Percentiles rank a stretch among this genome's conserved stretches.
Conservation (phyloP, 1,284 basidiomycete species). For the Apiotrichum sp. region DNA sequence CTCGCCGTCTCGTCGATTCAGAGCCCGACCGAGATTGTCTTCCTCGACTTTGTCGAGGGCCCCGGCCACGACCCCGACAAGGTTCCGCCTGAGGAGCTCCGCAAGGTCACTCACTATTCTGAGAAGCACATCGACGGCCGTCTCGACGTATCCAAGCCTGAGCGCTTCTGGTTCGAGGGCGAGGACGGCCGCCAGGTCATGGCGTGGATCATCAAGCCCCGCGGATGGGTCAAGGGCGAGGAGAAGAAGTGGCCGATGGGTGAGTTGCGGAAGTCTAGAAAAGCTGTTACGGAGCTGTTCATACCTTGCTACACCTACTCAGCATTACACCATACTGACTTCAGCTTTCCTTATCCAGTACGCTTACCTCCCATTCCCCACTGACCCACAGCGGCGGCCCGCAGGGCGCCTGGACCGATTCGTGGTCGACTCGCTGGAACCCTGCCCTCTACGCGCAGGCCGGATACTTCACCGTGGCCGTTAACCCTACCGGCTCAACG, state of each 20-base stretch:
- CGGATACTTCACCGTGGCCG: conserved; percentile 71
- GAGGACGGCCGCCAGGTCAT: conserved; percentile 65
- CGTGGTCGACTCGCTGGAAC: conserved; percentile 84
- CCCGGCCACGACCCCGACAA: conserved; percentile 29
- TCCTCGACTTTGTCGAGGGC: conserved; percentile 27
- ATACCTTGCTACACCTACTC: too few relatives aligned
- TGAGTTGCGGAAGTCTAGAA: too few relatives aligned
- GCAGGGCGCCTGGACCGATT: conserved; percentile 70
- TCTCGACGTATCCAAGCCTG: conserved; percentile 58
- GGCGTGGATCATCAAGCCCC: conserved; percentile 74
- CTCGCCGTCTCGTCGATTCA: neutral
- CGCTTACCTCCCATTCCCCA: too few relatives aligned
- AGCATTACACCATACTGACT: too few relatives aligned
- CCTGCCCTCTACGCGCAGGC: conserved; percentile 54
- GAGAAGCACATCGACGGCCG: conserved; percentile 43
- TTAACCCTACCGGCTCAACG: conserved; percentile 85
- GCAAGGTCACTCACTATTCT: conserved; percentile 54
- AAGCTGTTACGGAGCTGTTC: too few relatives aligned
- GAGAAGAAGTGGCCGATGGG: conserved; percentile 59
- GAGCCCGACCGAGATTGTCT: conserved; percentile 24
- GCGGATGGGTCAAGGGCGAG: conserved; percentile 59
- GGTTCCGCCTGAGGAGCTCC: conserved; percentile 52
- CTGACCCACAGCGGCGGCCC: conserved; percentile 12
- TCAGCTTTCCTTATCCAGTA: conserved; percentile 40
- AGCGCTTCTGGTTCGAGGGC: conserved; percentile 81